Conservation (phyloP, 169 alveolate species). For the Plasmodium relictum region DNA sequence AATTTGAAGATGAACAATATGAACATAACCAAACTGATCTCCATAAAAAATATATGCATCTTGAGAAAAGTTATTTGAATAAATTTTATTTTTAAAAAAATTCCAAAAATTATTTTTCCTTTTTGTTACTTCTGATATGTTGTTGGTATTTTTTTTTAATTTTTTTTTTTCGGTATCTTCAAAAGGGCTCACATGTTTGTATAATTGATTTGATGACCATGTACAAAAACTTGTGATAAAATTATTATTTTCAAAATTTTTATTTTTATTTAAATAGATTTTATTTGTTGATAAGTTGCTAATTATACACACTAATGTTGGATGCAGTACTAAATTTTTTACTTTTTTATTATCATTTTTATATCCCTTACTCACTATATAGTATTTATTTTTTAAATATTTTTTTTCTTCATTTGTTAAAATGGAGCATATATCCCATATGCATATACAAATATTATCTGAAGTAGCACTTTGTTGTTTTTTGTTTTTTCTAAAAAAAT, state of each 20-base stretch:
- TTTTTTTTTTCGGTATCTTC: neutral
- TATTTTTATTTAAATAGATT: slow-evolving; percentile 12
- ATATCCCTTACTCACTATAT: neutral
- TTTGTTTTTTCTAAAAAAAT: slow-evolving; percentile 42
- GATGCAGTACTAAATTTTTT: slow-evolving; percentile 22
- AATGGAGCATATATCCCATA: slow-evolving; percentile 65
- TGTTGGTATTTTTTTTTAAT: neutral
- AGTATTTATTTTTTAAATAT: slow-evolving; percentile 27
- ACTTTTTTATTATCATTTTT: slow-evolving; percentile 9
- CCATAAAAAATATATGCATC: slow-evolving; percentile 72
- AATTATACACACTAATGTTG: slow-evolving; percentile 55
- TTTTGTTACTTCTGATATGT: slow-evolving; percentile 6
- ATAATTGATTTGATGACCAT: slow-evolving; percentile 13
- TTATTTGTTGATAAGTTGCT: slow-evolving; percentile 29
- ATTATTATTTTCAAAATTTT: slow-evolving; percentile 14
- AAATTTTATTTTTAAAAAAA: slow-evolving; percentile 29
- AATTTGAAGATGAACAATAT: slow-evolving; percentile 47
- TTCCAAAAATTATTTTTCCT: slow-evolving; percentile 40
- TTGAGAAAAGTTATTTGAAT: slow-evolving; percentile 29
- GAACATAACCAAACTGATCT: slow-evolving; percentile 53
- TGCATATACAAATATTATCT: slow-evolving; percentile 39
- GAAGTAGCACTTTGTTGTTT: slow-evolving; percentile 8
- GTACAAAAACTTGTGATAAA: slow-evolving; percentile 33
- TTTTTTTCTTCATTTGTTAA: slow-evolving; percentile 38
- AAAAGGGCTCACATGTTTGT: slow-evolving; percentile 1